Conservation (phyloP, 1,284 basidiomycete species). For the Ceratobasidium sp. region DNA sequence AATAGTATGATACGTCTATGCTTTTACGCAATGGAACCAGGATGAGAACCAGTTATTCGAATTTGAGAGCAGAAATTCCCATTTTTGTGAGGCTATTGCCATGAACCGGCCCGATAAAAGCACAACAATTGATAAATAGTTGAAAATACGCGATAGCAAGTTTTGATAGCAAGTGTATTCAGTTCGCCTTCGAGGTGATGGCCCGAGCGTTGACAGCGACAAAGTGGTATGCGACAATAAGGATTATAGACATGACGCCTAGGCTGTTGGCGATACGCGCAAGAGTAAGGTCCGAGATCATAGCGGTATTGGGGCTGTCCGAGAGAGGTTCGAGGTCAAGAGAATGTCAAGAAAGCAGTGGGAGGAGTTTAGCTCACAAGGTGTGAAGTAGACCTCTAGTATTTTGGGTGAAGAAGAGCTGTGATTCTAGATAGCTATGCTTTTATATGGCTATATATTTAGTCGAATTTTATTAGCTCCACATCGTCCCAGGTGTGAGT, state of each 20-base stretch:
- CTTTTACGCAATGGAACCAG: conserved; percentile 4
- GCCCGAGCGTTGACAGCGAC: conserved; percentile 78
- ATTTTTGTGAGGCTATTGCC: background rate
- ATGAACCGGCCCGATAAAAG: too few species aligned
- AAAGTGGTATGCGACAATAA: conserved; percentile 87
- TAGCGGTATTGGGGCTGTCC: conserved; percentile 41
- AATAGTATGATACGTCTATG: conserved; percentile 5
- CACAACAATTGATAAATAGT: background rate
- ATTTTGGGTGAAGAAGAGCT: background rate
- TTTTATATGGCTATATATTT: background rate
- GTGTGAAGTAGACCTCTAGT: background rate
- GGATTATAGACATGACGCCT: conserved; percentile 82
- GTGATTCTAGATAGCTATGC: background rate
- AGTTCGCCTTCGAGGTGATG: conserved; percentile 39
- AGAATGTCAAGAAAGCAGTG: background rate
- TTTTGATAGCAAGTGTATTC: conserved; percentile 51
- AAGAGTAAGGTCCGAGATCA: conserved; percentile 82
- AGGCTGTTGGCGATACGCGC: conserved; percentile 86
- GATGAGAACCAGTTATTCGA: background rate
- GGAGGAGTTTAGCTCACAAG: conserved; percentile 6
- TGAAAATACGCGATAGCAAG: background rate
- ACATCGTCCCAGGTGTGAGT: background rate
- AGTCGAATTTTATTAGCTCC: background rate
- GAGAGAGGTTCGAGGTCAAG: too few species aligned
- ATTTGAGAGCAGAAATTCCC: background rate